Evolutionary conservation across 768 basidiomycete genomes (phyloP).

Genomic region (Hypholoma fasciculare): DNA sequence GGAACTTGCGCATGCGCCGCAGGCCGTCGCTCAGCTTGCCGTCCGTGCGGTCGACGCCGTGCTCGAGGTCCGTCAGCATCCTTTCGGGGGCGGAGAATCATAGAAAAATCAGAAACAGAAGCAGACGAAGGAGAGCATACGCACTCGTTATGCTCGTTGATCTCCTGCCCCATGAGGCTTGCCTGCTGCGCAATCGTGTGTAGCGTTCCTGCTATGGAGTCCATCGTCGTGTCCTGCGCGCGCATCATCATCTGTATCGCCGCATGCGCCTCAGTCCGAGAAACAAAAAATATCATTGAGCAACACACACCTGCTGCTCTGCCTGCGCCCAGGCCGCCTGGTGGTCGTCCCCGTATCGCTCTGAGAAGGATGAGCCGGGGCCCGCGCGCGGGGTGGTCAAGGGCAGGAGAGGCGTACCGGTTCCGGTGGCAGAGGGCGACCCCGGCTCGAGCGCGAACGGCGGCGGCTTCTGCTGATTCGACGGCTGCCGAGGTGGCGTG

Average conservation of each 20-base stretch:
- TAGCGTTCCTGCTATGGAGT: slow-evolving; percentile 84
- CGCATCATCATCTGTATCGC: slow-evolving; percentile 65
- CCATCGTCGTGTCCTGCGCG: slow-evolving; percentile 89
- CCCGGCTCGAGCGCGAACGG: not conserved
- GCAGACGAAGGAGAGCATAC: slow-evolving; percentile 30
- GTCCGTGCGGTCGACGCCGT: slow-evolving; percentile 70
- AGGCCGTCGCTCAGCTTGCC: slow-evolving; percentile 65
- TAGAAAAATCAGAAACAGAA: not conserved
- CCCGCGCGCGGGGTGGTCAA: slow-evolving; percentile 21
- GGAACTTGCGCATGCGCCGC: slow-evolving; percentile 72
- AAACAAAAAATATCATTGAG: not conserved
- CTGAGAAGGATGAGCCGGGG: slow-evolving; percentile 34
- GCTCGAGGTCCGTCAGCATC: slow-evolving; percentile 77
- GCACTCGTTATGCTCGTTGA: slow-evolving; percentile 89
- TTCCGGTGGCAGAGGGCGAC: slow-evolving; percentile 7
- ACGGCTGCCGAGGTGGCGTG: slow-evolving; percentile 18
- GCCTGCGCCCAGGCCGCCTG: slow-evolving; percentile 81
- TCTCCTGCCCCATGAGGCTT: slow-evolving; percentile 91
- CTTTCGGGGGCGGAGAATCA: slow-evolving; percentile 36
- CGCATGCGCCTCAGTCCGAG: not conserved
- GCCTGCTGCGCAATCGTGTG: slow-evolving; percentile 88
- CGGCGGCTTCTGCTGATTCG: slow-evolving; percentile 8
- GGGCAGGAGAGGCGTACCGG: slow-evolving; percentile 18
- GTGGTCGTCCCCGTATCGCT: slow-evolving; percentile 51
- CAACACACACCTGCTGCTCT: slow-evolving; percentile 72